A percentile compares a stretch with the other conserved stretches of the same genome.
Evolutionary conservation across 1,284 basidiomycete species (phyloP).

Genomic region (Omphalotus olearius): DNA sequence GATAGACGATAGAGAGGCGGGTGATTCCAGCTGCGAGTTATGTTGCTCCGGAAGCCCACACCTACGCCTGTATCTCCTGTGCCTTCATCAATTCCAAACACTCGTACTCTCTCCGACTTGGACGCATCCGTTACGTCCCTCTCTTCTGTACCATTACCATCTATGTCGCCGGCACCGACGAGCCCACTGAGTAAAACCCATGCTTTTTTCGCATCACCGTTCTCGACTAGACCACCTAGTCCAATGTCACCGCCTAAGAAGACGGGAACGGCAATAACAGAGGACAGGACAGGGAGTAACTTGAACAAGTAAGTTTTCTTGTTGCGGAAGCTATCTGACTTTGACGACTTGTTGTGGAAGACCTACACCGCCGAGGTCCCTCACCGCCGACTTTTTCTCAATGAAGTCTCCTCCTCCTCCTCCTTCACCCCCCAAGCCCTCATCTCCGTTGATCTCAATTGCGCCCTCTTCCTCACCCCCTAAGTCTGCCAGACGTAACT

Average conservation of each 20-base stretch:
- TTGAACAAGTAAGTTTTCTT: no score
- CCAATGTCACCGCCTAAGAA: conserved; percentile 18
- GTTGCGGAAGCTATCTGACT: no score
- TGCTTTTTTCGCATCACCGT: conserved; percentile 32
- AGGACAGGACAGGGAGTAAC: neutral
- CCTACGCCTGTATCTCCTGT: conserved; percentile 2
- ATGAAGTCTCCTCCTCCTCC: conserved; percentile 10
- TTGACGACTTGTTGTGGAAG: neutral
- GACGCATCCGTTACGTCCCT: neutral
- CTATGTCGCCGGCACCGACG: conserved; percentile 5
- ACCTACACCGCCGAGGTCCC: conserved; percentile 18
- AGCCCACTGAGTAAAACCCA: conserved; percentile 17
- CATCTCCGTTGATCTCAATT: conserved; percentile 14
- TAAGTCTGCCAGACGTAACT: conserved; percentile 1
- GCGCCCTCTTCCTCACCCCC: neutral
- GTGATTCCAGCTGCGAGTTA: neutral
- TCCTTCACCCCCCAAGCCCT: neutral
- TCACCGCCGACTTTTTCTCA: conserved; percentile 33
- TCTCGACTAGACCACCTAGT: conserved; percentile 26
- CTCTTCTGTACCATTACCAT: conserved; percentile 7
- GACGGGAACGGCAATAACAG: conserved; percentile 3
- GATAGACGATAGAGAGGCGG: no score
- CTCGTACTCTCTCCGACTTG: conserved; percentile 6
- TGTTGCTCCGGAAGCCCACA: conserved; percentile 7
- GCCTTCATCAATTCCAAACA: neutral